Percentiles rank a stretch among this genome's conserved stretches.
These are phyloP conservation scores for Salicornia ramosissima DNA, from an alignment of 148 eudicot species.

Conservation along the genomic window DNA sequence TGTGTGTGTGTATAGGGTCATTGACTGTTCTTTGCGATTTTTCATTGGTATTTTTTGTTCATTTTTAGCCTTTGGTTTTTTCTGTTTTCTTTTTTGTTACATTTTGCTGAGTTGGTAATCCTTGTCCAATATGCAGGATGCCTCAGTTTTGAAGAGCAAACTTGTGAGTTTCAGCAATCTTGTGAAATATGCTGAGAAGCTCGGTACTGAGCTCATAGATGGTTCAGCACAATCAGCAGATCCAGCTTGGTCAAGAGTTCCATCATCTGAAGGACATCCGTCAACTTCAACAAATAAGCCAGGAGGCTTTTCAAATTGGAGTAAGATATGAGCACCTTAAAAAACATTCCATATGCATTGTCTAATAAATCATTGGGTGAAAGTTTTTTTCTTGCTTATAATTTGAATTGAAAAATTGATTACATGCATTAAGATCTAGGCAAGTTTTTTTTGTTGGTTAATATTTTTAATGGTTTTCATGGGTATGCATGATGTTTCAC, in stretches of 20 bases:
- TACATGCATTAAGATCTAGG: neutral
- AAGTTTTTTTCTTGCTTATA: neutral
- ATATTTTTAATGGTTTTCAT: too few species aligned
- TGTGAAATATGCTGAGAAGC: constrained; percentile 56
- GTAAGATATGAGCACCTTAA: constrained; percentile 34
- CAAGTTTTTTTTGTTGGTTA: neutral
- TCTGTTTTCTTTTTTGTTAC: neutral
- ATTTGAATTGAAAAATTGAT: neutral
- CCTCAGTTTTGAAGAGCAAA: constrained; percentile 66
- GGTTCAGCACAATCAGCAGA: constrained; percentile 45
- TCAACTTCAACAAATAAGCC: constrained; percentile 52
- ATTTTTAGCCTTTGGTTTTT: constrained; percentile 2
- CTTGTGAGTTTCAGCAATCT: constrained; percentile 62
- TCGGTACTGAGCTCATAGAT: constrained; percentile 42
- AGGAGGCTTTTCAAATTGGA: constrained; percentile 59
- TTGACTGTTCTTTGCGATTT: neutral
- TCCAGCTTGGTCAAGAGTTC: constrained; percentile 43
- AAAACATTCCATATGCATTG: neutral
- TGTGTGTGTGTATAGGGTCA: neutral
- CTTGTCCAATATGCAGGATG: constrained; percentile 41
- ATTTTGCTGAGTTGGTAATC: constrained; percentile 1
- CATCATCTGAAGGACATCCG: constrained; percentile 35
- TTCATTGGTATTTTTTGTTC: neutral
- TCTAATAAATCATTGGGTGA: neutral
- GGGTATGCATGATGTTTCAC: too few species aligned